Evolutionary conservation across 495 filamentous ascomycete genomes (phyloP), one percentile per base, ranked within the genome.

Genomic region (Aspergillus coremiiformis): DNA sequence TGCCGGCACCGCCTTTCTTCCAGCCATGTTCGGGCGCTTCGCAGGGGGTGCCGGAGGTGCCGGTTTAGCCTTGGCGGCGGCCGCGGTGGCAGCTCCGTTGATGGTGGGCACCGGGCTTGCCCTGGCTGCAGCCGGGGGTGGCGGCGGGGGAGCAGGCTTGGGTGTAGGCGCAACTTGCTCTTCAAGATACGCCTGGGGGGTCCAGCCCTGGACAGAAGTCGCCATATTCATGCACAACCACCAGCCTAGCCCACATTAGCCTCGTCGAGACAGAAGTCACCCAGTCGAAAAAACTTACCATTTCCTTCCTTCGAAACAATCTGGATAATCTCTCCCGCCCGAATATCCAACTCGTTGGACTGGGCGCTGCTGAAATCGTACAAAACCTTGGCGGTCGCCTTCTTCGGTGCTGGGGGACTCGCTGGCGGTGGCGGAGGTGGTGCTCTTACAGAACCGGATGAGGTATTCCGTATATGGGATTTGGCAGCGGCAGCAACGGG

Each of bases 121-220:
- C 6, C 70, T 67, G 4, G 82, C 78, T 9, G 82, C 78, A 0
- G 78, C 74, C 1, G 86, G 83, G 1, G 80, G 81, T 12, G 82
- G 79, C 8, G 82, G 78, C 1, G 84, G 78, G 27, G 83, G 74
- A 0, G 77, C 66, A 29, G 78, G 72, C 59, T 69, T 73, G 1
- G 70, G 57, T 39, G 71, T 58, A 14, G 66, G 65, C 57, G 86
- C 80, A 4, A 59, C 62, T 53, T 67, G 58, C 70, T 96, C 90
- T 64, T 95, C 84, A 6, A 98, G 83, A 60, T 97, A 98, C 27
- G 91, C 86, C 20, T 91, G 87, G 0, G 93, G 93, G 0, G 90
- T 83, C 93, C 93, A 98, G 35, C 90, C 94, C 70, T 94, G 85
- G 17, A 78, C 78, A 6, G 71, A 73, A 2, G 74, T 68, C 52